Evolutionary conservation across 192 early-diverging fungal species (phyloP), one percentile per base, ranked within the genome.

Genomic region (Coemansia umbellata): DNA sequence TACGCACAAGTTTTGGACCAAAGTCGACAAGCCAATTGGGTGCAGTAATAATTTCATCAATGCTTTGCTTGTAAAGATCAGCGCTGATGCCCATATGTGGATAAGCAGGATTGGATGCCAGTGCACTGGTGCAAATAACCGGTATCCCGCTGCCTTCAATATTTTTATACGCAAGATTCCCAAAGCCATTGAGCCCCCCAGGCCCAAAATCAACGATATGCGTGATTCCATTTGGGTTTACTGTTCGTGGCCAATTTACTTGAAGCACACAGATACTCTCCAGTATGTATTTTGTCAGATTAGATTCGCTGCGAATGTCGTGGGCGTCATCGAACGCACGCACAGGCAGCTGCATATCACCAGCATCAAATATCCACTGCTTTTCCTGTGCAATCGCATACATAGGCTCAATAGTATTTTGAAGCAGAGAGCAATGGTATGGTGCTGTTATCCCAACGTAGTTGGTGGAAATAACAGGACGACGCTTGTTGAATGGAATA

Each of bases 121-220:
- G 41, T 1, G 56, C 65, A 2, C 59, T 61, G 3, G 57, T 58
- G 28, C 60, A 64, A 4, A 71, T 43, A 3, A 77, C 52, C 31
- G 84, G 78, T 11, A 89, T 83, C 50, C 95, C 95, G 19, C 81
- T 77, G 47, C 95, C 95, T 50, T 93, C 91, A 64, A 89, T 84
- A 79, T 92, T 94, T 39, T 87, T 84, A 71, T 85, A 78, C 15
- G 91, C 91, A 52, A 94, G 67, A 36, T 78, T 66, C 27, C 92
- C 93, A 58, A 97, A 87, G 11, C 93, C 93, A 3, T 82, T 83
- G 8, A 86, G 55, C 9, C 91, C 90, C 27, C 91, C 91, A 0
- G 93, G 91, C 13, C 95, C 92, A 78, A 95, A 98, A 72, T 98
- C 95, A 19, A 98, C 80, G 15, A 95, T 82, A 70, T 98, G 95